Evolutionary conservation across 208 protist species (phyloP).

Genomic region (Ichthyophonus hoferi): DNA sequence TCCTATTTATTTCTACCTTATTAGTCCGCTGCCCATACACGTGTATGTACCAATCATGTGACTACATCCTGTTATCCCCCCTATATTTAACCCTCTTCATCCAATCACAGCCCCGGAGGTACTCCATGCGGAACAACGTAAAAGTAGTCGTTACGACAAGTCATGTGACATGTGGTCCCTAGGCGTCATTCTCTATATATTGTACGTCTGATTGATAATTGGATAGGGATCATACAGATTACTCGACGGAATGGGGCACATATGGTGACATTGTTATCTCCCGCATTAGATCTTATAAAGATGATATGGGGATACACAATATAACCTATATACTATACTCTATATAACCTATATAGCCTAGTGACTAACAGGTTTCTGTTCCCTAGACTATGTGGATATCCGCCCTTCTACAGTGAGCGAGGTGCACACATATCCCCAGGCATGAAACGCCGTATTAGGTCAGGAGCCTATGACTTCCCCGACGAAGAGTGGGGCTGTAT

Average conservation of each 20-base stretch:
- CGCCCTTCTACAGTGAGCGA: slow-evolving; percentile 44
- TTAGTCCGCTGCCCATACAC: neutral
- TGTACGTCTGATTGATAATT: too few species aligned
- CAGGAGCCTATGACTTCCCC: slow-evolving; percentile 39
- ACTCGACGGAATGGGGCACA: too few species aligned
- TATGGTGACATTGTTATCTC: too few species aligned
- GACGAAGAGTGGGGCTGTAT: slow-evolving; percentile 37
- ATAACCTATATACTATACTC: too few species aligned
- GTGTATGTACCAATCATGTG: neutral
- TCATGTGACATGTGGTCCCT: slow-evolving; percentile 50
- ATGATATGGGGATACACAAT: too few species aligned
- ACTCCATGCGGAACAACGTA: neutral
- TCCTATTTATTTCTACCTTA: neutral
- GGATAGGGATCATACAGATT: too few species aligned
- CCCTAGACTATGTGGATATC: slow-evolving; percentile 36
- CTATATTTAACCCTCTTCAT: neutral
- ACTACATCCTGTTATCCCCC: neutral
- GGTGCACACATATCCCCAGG: slow-evolving; percentile 39
- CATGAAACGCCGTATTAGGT: slow-evolving; percentile 38
- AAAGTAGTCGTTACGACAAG: slow-evolving; percentile 38
- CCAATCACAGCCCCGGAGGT: neutral
- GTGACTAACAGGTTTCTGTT: too few species aligned
- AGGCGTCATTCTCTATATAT: slow-evolving; percentile 31
- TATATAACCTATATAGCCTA: too few species aligned
- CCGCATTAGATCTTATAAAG: too few species aligned